Percentiles rank a stretch among this genome's conserved stretches.
These are phyloP conservation scores for Hanseniaspora thailandica DNA, from an alignment of 805 yeast genomes.

Conservation along the genomic window DNA sequence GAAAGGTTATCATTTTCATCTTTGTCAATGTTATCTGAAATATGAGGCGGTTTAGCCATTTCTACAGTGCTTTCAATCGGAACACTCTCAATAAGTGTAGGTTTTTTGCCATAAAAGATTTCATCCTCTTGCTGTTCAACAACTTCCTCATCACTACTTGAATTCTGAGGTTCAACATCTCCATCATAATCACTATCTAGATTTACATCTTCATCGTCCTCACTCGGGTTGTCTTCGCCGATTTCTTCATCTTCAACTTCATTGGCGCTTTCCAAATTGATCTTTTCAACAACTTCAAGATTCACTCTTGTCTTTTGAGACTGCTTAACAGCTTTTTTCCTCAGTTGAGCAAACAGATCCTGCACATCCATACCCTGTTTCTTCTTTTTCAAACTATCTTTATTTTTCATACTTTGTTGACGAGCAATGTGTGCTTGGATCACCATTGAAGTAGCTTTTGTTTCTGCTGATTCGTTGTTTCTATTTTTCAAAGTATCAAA, in stretches of 20 bases:
- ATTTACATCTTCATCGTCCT: constrained; percentile 13
- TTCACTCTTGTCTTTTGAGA: neutral
- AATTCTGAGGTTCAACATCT: neutral
- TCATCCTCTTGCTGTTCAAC: neutral
- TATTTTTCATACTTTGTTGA: neutral
- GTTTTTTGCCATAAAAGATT: neutral
- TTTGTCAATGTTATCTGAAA: neutral
- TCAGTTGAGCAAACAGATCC: neutral
- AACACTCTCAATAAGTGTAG: neutral
- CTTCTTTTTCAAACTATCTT: neutral
- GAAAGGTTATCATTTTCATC: neutral
- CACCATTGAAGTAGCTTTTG: constrained; percentile 1
- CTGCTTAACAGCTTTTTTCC: constrained; percentile 5
- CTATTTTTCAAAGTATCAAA: neutral
- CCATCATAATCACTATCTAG: neutral
- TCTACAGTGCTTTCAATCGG: neutral
- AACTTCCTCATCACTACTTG: neutral
- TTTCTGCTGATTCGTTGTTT: neutral
- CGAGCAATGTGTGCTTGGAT: constrained; percentile 5
- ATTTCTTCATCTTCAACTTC: neutral
- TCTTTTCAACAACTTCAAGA: neutral
- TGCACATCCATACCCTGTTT: neutral
- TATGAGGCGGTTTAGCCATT: no score
- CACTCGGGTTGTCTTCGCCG: constrained; percentile 18
- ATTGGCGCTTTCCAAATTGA: neutral